Evolutionary conservation across 768 basidiomycete species (phyloP).

Genomic region (Tubosaeta brunneosetosa): DNA sequence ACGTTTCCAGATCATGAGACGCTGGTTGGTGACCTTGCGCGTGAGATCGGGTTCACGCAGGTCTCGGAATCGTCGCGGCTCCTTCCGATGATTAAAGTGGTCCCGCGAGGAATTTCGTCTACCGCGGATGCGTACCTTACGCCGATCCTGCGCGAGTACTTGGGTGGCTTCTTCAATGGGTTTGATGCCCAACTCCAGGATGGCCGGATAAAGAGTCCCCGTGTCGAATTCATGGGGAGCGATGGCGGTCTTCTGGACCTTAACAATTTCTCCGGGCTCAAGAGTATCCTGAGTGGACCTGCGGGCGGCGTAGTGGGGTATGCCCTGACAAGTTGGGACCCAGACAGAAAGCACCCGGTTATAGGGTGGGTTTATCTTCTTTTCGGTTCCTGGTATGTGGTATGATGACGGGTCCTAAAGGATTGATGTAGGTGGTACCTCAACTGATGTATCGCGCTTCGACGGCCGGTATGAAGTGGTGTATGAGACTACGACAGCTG

Average conservation of each 20-base stretch:
- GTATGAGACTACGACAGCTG: constrained; percentile 94
- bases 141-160: constrained; percentile 76
- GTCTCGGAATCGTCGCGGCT: constrained; percentile 84
- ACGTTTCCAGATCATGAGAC: constrained; percentile 86
- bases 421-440: constrained; percentile 91
- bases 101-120: constrained; percentile 86
- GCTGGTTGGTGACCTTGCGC: constrained; percentile 65
- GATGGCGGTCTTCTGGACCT: constrained; percentile 84
- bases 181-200: constrained; percentile 74
- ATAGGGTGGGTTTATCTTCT: constrained; percentile 60
- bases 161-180: constrained; percentile 87
- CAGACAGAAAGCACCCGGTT: constrained; percentile 60
- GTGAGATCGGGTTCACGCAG: constrained; percentile 80
- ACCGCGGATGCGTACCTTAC: constrained; percentile 96
- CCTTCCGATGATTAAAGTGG: constrained; percentile 95
- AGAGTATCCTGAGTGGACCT: constrained; percentile 89
- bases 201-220: constrained; percentile 51
- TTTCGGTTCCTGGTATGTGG: not conserved
- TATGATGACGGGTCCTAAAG: constrained; percentile 33
- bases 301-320: constrained; percentile 97
- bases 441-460: constrained; percentile 92
- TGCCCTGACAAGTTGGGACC: constrained; percentile 85
- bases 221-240: constrained; percentile 95
- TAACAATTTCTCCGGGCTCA: constrained; percentile 84
- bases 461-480: constrained; percentile 89